These are phyloP conservation scores for Aristolochia californica DNA, from an alignment of 164 flowering plant genomes.

Conservation along the genomic window DNA sequence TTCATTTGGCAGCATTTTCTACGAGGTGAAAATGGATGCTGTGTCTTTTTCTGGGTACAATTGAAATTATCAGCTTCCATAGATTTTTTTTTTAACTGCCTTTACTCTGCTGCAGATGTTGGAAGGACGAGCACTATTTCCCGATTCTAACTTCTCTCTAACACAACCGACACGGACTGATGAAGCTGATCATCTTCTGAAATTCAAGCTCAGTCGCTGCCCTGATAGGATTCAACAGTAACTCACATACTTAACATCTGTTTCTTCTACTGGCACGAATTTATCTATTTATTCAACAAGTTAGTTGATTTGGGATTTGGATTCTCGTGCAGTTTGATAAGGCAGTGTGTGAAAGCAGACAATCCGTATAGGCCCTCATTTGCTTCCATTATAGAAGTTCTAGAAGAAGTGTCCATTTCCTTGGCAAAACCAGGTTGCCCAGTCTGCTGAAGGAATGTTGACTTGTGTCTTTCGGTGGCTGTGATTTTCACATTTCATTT, in stretches of 20 bases:
- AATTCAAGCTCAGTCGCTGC: constrained; percentile 26
- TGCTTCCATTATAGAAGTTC: constrained; percentile 15
- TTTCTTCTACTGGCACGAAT: not conserved
- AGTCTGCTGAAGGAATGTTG: constrained; percentile 13
- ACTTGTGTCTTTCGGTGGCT: too few relatives aligned
- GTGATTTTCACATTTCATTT: too few relatives aligned
- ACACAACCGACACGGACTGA: constrained; percentile 14
- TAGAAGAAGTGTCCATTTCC: constrained; percentile 24
- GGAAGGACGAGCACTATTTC: constrained; percentile 23
- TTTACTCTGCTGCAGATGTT: constrained; percentile 24
- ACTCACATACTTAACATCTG: constrained; percentile 1
- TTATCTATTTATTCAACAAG: not conserved
- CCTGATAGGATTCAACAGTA: constrained; percentile 35
- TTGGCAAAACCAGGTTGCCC: constrained; percentile 23
- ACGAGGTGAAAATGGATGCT: constrained; percentile 23
- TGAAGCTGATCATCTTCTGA: constrained; percentile 23
- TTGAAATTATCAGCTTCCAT: not conserved
- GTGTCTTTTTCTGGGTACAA: not conserved
- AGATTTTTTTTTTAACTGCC: too few relatives aligned
- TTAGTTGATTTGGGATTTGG: not conserved
- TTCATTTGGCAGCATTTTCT: constrained; percentile 32
- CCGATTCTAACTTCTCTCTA: constrained; percentile 8
- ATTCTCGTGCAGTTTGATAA: constrained; percentile 27
- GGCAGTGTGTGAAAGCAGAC: constrained; percentile 17
- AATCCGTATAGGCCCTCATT: constrained; percentile 17